Base-by-base conservation (phyloP, 192 early-diverging fungal species). In the Funneliformis mosseae region DNA sequence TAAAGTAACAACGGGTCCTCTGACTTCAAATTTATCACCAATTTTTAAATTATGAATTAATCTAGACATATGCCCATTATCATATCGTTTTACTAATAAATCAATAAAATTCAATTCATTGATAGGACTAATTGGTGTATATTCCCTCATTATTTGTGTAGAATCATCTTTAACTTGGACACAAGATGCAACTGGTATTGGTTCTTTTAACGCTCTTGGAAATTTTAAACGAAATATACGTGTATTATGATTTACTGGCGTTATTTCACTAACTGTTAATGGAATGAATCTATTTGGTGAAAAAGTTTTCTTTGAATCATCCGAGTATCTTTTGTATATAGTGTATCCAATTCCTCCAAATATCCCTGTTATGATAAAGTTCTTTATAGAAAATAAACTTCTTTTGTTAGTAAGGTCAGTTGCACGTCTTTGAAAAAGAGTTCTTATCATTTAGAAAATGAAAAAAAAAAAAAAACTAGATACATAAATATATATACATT, bases 101-200 rank as follows among this genome's bases (percentile, higher is more conserved):
- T 94, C 92, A 27, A 93, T 50, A 66, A 86, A 82, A 7, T 88
- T 87, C 45, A 88, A 85, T 6, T 83, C 79, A 10, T 90, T 84
- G 0, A 82, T 74, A 38, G 85, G 83, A 45, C 85, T 89, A 2
- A 94, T 84, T 5, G 93, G 93, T 27, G 93, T 94, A 73, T 93
- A 94, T 4, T 88, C 88, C 14, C 93, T 82, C 84, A 89, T 88
- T 28, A 91, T 91, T 79, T 94, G 92, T 68, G 92, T 90, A 72
- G 87, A 64, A 75, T 92, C 89, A 80, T 93, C 92, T 77, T 94
- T 93, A 66, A 93, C 86, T 62, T 92, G 90, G 5, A 94, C 64
- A 14, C 88, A 88, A 79, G 90, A 92, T 8, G 85, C 82, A 68
- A 91, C 84, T 43, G 87, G 86, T 55, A 88, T 89, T 0, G 82